Evolutionary conservation across 2,329 filamentous ascomycete species (phyloP), one percentile per base, ranked within the genome.

Genomic region (Botrytis pseudocinerea): DNA sequence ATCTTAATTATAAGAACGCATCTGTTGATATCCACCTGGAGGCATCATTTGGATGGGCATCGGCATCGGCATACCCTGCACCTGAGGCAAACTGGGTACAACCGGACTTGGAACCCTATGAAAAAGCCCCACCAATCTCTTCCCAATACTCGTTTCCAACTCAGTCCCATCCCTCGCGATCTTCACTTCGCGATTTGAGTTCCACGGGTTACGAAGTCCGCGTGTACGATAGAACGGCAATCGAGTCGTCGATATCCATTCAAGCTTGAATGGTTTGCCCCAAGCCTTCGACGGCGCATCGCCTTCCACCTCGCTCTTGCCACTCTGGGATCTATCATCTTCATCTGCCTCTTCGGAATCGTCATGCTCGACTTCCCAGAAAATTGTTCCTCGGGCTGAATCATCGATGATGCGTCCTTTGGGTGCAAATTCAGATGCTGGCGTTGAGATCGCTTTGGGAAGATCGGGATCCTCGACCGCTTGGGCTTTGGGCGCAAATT

Each of bases 81-180:
- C 73, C 25, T 72, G 69, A 69, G 72, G 71, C n/a, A 77, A n/a
- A 22, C 65, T 65, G 25, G 75, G 77, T 57, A 70, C 75, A 28
- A 76, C 74, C 51, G 80, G 79, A 68, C 79, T 80, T 38, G 77
- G 79, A 16, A 78, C n/a, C 25, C 87, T 84, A 78, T 93, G 91
- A 82, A 98, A 98, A 78, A 98, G 87, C 62, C 90, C 90, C 75
- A 97, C 86, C 71, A 98, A 84, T 78, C 89, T 89, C 78, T 90
- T 89, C 8, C 95, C 95, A 61, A 97, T 88, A 44, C 86, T 88
- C 42, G 95, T 93, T 82, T 98, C 95, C 70, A 98, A 85, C 82
- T 98, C 95, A 0, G 95, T 98, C 2, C 95, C 95, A 79, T 98
- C 95, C 78, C 95, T 88, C 38, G 95, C 95, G 80, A 98, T 97